phyloP scores from a whole-genome alignment of 106 monocot species.

The Dendrobium huoshanense region DNA sequence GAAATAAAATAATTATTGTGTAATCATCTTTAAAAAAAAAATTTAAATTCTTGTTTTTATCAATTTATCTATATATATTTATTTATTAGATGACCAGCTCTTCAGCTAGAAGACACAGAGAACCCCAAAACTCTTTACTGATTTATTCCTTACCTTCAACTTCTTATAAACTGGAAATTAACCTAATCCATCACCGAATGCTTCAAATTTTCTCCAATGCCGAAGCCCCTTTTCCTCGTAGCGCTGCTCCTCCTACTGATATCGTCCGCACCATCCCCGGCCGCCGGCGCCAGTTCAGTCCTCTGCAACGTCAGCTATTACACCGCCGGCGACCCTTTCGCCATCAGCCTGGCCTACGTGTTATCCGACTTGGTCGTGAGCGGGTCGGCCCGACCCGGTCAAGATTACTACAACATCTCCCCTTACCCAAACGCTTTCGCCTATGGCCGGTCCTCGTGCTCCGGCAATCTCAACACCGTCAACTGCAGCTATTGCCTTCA shows the following conservation, averaged over 20 bases:
- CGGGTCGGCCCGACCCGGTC: neutral
- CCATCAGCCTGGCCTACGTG: conserved; percentile 14
- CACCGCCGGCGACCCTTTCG: conserved; percentile 15
- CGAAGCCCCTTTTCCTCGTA: neutral
- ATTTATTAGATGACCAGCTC: too few species aligned
- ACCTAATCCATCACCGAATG: neutral
- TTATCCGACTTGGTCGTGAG: conserved; percentile 2
- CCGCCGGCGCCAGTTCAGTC: neutral
- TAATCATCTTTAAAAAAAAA: too few species aligned
- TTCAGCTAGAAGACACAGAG: too few species aligned
- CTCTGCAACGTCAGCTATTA: conserved; percentile 7
- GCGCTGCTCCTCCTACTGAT: neutral
- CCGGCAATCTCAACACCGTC: neutral
- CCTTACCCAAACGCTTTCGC: conserved; percentile 21
- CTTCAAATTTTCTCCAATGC: neutral
- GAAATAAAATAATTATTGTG: too few species aligned
- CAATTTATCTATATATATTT: too few species aligned
- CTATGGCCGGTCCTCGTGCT: conserved; percentile 10
- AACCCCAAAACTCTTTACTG: too few species aligned
- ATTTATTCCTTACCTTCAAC: too few species aligned
- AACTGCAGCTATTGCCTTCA: conserved; percentile 10
- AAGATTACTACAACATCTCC: conserved; percentile 22
- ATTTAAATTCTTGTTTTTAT: too few species aligned
- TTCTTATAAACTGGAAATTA: too few species aligned
- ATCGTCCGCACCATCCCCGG: neutral